Evolutionary conservation across 2,329 filamentous ascomycete genomes (phyloP).

Genomic region (Epichloe coenophiala): DNA sequence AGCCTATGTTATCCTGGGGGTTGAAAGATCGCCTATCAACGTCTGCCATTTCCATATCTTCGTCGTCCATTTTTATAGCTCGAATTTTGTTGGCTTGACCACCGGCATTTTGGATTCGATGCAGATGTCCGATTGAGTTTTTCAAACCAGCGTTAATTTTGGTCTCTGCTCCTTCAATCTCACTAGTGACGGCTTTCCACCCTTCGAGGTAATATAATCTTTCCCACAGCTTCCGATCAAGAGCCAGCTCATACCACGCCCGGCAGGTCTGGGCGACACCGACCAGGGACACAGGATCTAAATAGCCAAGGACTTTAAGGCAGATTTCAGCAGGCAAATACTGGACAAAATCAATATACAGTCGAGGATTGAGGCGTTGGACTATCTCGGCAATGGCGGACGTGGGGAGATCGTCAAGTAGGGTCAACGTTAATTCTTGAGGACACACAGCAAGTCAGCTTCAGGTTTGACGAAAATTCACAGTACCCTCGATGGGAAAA

Average conservation of each 20-base stretch:
- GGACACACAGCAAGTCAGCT: slow-evolving; percentile 4
- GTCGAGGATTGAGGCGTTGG: slow-evolving; percentile 62
- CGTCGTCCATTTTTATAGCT: slow-evolving; percentile 34
- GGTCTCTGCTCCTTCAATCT: slow-evolving; percentile 55
- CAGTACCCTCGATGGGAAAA: slow-evolving; percentile 9
- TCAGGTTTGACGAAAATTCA: not conserved
- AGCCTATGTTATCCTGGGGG: slow-evolving; percentile 9
- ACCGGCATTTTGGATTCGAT: slow-evolving; percentile 31
- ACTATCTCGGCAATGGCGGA: slow-evolving; percentile 70
- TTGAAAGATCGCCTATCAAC: slow-evolving; percentile 15
- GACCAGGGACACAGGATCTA: slow-evolving; percentile 69
- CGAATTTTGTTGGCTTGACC: slow-evolving; percentile 42
- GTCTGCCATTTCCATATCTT: slow-evolving; percentile 36
- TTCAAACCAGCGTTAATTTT: slow-evolving; percentile 34
- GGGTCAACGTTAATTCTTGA: slow-evolving; percentile 64
- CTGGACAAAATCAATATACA: slow-evolving; percentile 84
- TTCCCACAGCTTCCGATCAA: slow-evolving; percentile 81
- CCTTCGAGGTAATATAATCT: slow-evolving; percentile 72
- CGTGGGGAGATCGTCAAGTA: slow-evolving; percentile 67
- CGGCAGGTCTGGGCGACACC: slow-evolving; percentile 67
- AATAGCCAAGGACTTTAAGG: slow-evolving; percentile 74
- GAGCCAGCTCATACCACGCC: slow-evolving; percentile 66
- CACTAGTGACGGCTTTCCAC: slow-evolving; percentile 58
- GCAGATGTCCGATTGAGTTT: slow-evolving; percentile 25
- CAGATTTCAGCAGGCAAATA: slow-evolving; percentile 84